Conservation (phyloP, 257 asterid genomes). For the Coffea canephora region DNA sequence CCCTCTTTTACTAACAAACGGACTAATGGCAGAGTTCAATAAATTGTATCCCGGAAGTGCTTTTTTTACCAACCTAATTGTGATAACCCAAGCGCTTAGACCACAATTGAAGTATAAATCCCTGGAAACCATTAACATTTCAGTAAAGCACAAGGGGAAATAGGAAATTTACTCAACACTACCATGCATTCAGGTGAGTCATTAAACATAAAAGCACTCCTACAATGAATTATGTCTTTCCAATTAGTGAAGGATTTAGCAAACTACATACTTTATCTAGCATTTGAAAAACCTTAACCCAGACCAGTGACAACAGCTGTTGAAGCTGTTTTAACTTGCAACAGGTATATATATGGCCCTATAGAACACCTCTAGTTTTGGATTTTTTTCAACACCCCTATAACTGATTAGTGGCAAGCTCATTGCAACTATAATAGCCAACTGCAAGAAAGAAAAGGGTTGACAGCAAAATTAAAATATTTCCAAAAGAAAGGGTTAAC, state of each 20-base stretch:
- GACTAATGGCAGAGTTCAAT: neutral
- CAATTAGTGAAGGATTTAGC: neutral
- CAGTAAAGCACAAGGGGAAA: neutral
- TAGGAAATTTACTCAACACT: neutral
- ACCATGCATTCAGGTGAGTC: neutral
- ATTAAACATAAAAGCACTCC: neutral
- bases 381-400: neutral
- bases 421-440: neutral
- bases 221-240: neutral
- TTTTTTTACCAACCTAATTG: neutral
- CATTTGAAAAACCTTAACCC: neutral
- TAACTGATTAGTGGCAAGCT: neutral
- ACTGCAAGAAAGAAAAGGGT: neutral
- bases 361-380: neutral
- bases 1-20: neutral
- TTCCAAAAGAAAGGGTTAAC: neutral
- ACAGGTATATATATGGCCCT: neutral
- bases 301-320: neutral
- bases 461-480: neutral
- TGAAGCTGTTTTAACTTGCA: neutral
- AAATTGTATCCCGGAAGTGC: neutral
- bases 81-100: neutral
- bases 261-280: neutral
- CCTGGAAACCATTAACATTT: neutral
- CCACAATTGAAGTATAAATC: neutral